A percentile compares a stretch with the other conserved stretches of the same genome.
Evolutionary conservation across 352 stramenopile genomes (phyloP).

Genomic region (Globisporangium echinulatum): DNA sequence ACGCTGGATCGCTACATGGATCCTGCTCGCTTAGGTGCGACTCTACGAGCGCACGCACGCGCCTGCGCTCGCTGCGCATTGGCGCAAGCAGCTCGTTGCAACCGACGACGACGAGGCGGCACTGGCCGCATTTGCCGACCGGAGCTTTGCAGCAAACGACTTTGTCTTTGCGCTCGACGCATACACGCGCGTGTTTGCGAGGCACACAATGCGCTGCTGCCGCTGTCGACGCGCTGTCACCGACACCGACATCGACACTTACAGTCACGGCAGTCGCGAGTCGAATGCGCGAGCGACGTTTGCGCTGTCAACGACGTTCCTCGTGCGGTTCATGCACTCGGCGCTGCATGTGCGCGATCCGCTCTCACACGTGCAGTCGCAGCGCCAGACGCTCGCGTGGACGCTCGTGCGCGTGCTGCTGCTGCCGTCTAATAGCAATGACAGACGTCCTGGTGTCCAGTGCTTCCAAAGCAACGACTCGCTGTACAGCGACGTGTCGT

Average conservation of each 20-base stretch:
- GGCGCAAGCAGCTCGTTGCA: constrained; percentile 28
- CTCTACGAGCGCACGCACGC: constrained; percentile 28
- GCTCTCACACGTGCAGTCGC: constrained; percentile 12
- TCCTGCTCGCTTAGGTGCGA: constrained; percentile 14
- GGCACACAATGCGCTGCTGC: not conserved
- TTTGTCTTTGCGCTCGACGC: constrained; percentile 33
- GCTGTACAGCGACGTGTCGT: constrained; percentile 20
- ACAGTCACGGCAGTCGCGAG: too few species aligned
- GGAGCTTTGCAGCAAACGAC: constrained; percentile 24
- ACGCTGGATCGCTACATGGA: not conserved
- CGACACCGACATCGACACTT: too few species aligned
- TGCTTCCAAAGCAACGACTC: not conserved
- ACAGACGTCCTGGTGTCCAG: too few species aligned
- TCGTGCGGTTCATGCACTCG: constrained; percentile 21
- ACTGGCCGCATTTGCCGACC: constrained; percentile 16
- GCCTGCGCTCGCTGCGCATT: constrained; percentile 17
- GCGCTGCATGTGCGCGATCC: constrained; percentile 19
- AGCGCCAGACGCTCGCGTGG: constrained; percentile 23
- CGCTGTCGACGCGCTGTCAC: too few species aligned
- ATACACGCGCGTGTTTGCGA: constrained; percentile 10
- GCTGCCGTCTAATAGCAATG: not conserved
- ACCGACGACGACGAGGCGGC: not conserved
- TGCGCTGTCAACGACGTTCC: constrained; percentile 12
- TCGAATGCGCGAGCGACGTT: too few species aligned
- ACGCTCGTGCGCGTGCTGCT: constrained; percentile 12